Base-by-base conservation (phyloP, 805 yeast genomes). In the Teunomyces stri region DNA sequence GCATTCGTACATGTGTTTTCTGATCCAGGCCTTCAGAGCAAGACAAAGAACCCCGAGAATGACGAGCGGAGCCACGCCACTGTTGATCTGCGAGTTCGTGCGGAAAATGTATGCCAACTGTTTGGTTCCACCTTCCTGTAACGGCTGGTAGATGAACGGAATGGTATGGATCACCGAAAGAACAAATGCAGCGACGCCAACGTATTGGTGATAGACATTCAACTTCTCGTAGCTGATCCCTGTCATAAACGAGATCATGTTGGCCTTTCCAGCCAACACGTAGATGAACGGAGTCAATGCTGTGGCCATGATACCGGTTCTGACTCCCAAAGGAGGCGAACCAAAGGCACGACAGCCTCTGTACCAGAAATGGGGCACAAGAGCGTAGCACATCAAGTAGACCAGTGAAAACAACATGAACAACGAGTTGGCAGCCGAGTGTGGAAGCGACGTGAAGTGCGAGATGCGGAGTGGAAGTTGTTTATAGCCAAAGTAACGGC, bases 221-320 rank as follows among this genome's bases (percentile, higher is more conserved):
- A 81, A 56, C 56, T 77, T 79, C 52, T 81, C 85, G 55, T 81
- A 80, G 38, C 80, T 68, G 13, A 80, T 65, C 10, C 84, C 85
- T 0, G 84, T 78, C 10, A 78, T 50, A 4, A 65, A 58, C 10
- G 79, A 69, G 36, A 80, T 69, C 45, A 78, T 53, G 56, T 80
- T 81, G 5, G 78, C 58, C 57, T 81, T 80, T 2, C 85, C 84
- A 0, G 81, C 72, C 47, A 80, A 56, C 3, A 78, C 64, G 45
- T 72, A 70, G 33, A 79, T 59, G 54, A 78, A 76, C 0, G 85
- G 84, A 6, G 76, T 67, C 39, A 79, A 60, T 0, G 81, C 80
- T 28, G 71, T 63, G 1, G 79, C 72, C 73, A 75, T 72, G 25
- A 78, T 50, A 2, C 84, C 84, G 1, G 83, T 66, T 42, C 85